Evolutionary conservation across 2,329 filamentous ascomycete genomes (phyloP).

Genomic region (Trichothecium roseum): DNA sequence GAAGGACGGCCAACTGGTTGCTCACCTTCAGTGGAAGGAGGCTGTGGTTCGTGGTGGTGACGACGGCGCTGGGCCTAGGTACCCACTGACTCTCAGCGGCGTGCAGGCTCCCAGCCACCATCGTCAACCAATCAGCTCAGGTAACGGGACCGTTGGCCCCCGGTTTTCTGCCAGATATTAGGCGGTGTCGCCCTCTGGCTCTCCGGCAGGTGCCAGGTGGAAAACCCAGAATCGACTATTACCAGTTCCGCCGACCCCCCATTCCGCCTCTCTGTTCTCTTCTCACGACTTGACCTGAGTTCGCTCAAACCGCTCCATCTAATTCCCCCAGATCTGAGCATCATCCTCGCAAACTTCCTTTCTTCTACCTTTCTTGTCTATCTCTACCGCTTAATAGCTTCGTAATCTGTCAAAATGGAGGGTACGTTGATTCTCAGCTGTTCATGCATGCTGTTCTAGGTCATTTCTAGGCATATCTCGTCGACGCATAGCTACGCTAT

Average conservation of each 20-base stretch:
- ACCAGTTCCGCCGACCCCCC: slow-evolving; percentile 1
- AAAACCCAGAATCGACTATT: too few species aligned
- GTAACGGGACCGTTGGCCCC: slow-evolving; percentile 16
- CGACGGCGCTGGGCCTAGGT: too few species aligned
- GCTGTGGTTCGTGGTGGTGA: neutral
- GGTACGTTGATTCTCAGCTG: slow-evolving; percentile 28
- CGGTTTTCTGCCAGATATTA: slow-evolving; percentile 7
- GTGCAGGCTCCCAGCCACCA: slow-evolving; percentile 16
- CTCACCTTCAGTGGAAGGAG: neutral
- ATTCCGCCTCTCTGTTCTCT: neutral
- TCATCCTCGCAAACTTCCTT: neutral
- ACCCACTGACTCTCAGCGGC: neutral
- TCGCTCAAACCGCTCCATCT: too few species aligned
- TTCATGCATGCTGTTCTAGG: slow-evolving; percentile 13
- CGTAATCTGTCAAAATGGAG: slow-evolving; percentile 44
- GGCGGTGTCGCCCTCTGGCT: slow-evolving; percentile 5
- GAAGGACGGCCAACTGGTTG: too few species aligned
- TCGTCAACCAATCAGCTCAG: slow-evolving; percentile 24
- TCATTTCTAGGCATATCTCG: slow-evolving; percentile 1
- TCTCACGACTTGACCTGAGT: too few species aligned
- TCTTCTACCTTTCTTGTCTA: slow-evolving; percentile 1
- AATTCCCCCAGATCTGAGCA: too few species aligned
- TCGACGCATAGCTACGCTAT: neutral
- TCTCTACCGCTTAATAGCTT: slow-evolving; percentile 5
- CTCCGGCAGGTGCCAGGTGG: neutral